Evolutionary conservation across 1,284 basidiomycete species (phyloP).

Genomic region (Ganoderma sp.): DNA sequence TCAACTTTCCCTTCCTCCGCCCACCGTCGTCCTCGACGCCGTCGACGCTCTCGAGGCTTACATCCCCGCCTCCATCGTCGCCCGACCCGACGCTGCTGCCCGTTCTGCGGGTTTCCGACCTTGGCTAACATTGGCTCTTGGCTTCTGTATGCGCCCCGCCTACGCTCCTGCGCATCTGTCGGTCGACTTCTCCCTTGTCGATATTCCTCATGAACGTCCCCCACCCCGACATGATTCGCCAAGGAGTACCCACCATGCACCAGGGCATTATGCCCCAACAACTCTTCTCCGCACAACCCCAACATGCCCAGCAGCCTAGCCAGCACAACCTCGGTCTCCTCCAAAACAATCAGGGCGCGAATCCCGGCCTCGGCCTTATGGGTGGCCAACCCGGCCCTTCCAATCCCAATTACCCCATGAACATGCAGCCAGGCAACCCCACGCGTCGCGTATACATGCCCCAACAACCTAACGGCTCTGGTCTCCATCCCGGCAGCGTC

Average conservation of each 20-base stretch:
- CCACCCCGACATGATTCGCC: constrained; percentile 54
- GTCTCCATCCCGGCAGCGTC: constrained; percentile 46
- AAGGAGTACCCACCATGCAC: constrained; percentile 49
- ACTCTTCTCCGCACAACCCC: constrained; percentile 49
- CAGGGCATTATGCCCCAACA: constrained; percentile 47
- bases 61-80: constrained; percentile 25
- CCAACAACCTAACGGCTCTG: constrained; percentile 39
- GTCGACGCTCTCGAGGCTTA: constrained; percentile 32
- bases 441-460: constrained; percentile 40
- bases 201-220: constrained; percentile 34
- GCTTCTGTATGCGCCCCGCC: constrained; percentile 34
- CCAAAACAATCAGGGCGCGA: constrained; percentile 45
- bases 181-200: constrained; percentile 21
- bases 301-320: constrained; percentile 43
- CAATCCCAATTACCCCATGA: constrained; percentile 29
- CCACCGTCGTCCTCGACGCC: constrained; percentile 32
- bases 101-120: constrained; percentile 7
- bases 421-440: constrained; percentile 30
- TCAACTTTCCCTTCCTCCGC: constrained; percentile 32
- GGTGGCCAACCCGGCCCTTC: constrained; percentile 34
- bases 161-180: constrained; percentile 27
- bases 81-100: constrained; percentile 20
- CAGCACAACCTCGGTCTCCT: constrained; percentile 47
- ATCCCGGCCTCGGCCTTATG: constrained; percentile 49
- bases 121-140: background rate